Evolutionary conservation across 2,329 filamentous ascomycete species (phyloP).

Genomic region (Arthrobotrys entomopaga): DNA sequence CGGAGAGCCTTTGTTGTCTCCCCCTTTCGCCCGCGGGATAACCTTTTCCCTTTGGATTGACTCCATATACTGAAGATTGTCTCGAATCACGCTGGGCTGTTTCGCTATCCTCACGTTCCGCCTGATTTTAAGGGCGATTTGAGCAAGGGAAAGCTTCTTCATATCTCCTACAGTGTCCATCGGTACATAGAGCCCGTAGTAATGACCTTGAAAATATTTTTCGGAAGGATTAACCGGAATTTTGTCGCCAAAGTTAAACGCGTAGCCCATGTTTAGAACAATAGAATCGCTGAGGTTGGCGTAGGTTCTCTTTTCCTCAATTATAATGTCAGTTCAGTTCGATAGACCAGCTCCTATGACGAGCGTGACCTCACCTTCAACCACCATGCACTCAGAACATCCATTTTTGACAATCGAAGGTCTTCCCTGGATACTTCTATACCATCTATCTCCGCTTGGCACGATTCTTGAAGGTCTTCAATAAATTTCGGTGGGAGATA

Average conservation of each 20-base stretch:
- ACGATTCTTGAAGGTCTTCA: conserved; percentile 18
- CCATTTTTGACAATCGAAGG: conserved; percentile 23
- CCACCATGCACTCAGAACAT: conserved; percentile 37
- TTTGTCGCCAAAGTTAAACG: conserved; percentile 34
- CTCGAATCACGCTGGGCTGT: conserved; percentile 31
- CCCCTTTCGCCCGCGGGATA: conserved; percentile 19
- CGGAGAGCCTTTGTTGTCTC: conserved; percentile 26
- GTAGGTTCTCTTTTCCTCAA: conserved; percentile 14
- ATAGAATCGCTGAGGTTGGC: conserved; percentile 11
- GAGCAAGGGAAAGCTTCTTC: conserved; percentile 20
- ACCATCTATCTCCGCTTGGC: conserved; percentile 24
- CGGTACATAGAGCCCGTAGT: conserved; percentile 31
- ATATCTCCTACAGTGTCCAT: conserved; percentile 34
- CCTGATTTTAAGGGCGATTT: conserved; percentile 19
- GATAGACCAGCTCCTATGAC: background rate
- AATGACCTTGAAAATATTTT: conserved; percentile 39
- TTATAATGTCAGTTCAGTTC: background rate
- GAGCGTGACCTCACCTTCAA: conserved; percentile 16
- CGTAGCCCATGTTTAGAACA: conserved; percentile 29
- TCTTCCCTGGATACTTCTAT: background rate
- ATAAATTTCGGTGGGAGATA: conserved; percentile 27
- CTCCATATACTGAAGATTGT: conserved; percentile 36
- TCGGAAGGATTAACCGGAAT: conserved; percentile 10
- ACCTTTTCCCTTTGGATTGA: conserved; percentile 30
- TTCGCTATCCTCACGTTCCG: conserved; percentile 15